These are phyloP conservation scores for Phytopythium oedochilum DNA, from an alignment of 352 stramenopile species.

Conservation along the genomic window DNA sequence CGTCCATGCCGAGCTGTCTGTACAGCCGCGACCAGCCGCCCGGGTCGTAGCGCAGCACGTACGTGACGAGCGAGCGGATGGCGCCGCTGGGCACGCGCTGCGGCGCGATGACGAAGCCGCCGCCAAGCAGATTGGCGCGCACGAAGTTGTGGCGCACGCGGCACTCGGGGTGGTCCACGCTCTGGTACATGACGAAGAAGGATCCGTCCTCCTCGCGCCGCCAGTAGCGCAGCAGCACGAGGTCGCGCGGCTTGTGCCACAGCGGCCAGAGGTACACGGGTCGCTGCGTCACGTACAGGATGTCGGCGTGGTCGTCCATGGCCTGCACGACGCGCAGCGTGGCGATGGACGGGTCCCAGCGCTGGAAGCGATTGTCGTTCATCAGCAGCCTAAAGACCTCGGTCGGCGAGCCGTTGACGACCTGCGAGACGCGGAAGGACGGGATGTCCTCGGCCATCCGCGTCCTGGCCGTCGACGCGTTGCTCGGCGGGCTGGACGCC, in stretches of 20 bases:
- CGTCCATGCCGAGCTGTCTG: conserved; percentile 86
- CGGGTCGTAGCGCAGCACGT: conserved; percentile 79
- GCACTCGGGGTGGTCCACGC: conserved; percentile 80
- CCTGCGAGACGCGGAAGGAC: conserved; percentile 77
- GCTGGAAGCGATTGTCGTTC: conserved; percentile 80
- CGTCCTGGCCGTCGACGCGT: background rate
- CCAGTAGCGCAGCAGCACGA: conserved; percentile 89
- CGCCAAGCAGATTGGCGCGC: conserved; percentile 69
- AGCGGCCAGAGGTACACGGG: conserved; percentile 83
- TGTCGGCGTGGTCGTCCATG: conserved; percentile 87
- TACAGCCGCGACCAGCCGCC: conserved; percentile 80
- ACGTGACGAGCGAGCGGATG: conserved; percentile 79
- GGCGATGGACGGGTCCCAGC: conserved; percentile 75
- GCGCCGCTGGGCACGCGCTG: conserved; percentile 73
- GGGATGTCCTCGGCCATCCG: conserved; percentile 76
- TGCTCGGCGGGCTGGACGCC: background rate
- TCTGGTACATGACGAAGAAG: conserved; percentile 91
- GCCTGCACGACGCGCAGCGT: conserved; percentile 82
- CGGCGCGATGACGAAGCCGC: conserved; percentile 82
- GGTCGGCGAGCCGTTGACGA: conserved; percentile 78
- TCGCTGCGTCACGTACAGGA: conserved; percentile 83
- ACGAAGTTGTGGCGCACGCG: conserved; percentile 86
- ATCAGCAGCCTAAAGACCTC: conserved; percentile 84
- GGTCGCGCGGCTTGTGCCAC: conserved; percentile 82
- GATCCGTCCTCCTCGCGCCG: conserved; percentile 84